These are phyloP conservation scores for Sphagnum contortum DNA, from an alignment of 225 moss, liverwort and hornwort genomes.

Conservation along the genomic window DNA sequence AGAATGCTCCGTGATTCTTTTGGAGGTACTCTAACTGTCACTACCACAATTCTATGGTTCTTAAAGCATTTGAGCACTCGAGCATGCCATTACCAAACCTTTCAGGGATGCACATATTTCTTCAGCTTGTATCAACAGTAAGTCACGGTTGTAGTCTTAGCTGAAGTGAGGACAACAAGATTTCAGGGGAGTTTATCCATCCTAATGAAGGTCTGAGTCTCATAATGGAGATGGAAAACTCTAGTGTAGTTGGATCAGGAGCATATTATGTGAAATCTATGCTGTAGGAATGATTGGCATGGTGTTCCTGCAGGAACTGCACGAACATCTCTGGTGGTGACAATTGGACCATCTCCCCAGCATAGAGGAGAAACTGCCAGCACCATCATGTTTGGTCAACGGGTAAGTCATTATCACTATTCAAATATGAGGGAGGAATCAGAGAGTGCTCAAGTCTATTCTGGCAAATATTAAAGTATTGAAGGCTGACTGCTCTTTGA, in stretches of 20 bases:
- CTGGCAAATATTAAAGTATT: too few species aligned
- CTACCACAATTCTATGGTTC: neutral
- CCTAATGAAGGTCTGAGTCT: neutral
- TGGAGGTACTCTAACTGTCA: constrained; percentile 32
- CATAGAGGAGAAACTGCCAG: constrained; percentile 82
- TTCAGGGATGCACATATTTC: too few species aligned
- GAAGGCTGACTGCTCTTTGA: too few species aligned
- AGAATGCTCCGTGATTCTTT: constrained; percentile 82
- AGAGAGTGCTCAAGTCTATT: too few species aligned
- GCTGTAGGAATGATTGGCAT: neutral
- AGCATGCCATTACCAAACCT: neutral
- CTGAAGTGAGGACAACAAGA: too few species aligned
- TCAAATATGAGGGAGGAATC: too few species aligned
- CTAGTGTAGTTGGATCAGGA: neutral
- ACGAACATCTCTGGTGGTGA: constrained; percentile 81
- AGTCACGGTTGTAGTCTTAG: too few species aligned
- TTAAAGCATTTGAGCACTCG: neutral
- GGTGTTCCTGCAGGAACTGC: constrained; percentile 45
- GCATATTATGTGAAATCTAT: neutral
- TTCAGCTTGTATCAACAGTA: too few species aligned
- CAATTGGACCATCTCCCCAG: constrained; percentile 83
- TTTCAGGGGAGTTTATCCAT: neutral
- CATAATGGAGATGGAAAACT: neutral
- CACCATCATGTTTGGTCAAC: constrained; percentile 82
- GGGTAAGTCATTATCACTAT: constrained; percentile 31